Base-by-base conservation (phyloP, 352 stramenopile genomes). In the Phytophthora colocasiae region DNA sequence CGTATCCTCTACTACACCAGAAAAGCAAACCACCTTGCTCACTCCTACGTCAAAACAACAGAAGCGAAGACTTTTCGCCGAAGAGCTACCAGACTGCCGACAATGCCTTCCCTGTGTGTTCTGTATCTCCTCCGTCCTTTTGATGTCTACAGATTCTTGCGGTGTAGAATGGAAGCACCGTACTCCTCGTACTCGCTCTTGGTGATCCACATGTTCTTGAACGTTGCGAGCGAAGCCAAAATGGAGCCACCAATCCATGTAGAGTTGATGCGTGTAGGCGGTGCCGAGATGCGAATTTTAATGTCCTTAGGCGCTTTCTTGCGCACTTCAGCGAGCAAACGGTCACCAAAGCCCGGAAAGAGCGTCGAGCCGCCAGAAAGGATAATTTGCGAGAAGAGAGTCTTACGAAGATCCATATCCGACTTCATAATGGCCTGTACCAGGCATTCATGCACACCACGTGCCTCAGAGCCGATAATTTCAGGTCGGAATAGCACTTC, bases 201-300 rank as follows among this genome's bases (percentile, higher is more conserved):
- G 46, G 95, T 98, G 75, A 99, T 98, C 96, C 97, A 99, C 96
- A 99, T 99, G 65, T 99, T 97, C 80, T 99, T 97, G 84, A 99
- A 99, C 22, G 93, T 99, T 47, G 95, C 96, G 24, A 99, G 85
- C 58, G 93, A 99, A 27, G 91, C 96, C 34, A 99, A 80, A 76
- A 99, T 99, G 66, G 96, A 99, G 22, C 97, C 97, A 45, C 97
- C 97, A 58, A 99, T 91, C 97, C 97, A 99, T 26, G 96, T 98
- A 14, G 96, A 98, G 71, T 98, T 90, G 36, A 97, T 91, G 17
- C 97, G 89, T 60, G 98, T 97, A 31, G 96, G 97, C 22, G 97
- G 97, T 61, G 97, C 97, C 34, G 96, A 98, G 63, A 99, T 99
- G 71, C 97, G 84, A 69, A 98, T 96, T 84, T 98, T 98, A 59